phyloP scores from a whole-genome alignment of 139 green algal genomes.

The Deuterostichococcus epilithicus region DNA sequence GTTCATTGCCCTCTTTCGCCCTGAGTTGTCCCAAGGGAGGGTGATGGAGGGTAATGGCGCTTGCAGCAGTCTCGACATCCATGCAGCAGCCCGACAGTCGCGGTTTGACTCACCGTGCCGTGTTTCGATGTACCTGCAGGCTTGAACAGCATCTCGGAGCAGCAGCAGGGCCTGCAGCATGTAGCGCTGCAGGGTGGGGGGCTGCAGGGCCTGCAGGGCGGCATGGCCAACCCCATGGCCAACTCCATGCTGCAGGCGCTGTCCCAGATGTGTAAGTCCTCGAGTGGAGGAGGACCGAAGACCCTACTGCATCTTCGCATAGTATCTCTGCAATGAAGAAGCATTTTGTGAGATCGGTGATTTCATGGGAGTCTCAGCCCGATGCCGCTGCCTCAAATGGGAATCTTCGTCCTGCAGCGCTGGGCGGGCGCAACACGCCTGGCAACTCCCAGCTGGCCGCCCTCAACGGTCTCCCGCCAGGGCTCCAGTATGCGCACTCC shows the following conservation, averaged over 20 bases:
- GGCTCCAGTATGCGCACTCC: background rate
- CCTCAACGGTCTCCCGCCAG: background rate
- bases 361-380: too few species aligned
- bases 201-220: background rate
- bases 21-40: too few species aligned
- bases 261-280: constrained; percentile 39
- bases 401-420: background rate
- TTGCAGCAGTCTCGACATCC: constrained; percentile 1
- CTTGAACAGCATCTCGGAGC: constrained; percentile 65
- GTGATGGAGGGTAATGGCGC: background rate
- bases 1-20: too few species aligned
- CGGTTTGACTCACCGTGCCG: too few species aligned
- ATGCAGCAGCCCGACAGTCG: background rate
- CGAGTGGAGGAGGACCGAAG: too few species aligned
- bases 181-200: background rate
- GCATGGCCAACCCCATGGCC: constrained; percentile 14
- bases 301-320: too few species aligned
- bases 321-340: too few species aligned
- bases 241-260: constrained; percentile 44
- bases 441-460: background rate
- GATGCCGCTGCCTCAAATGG: too few species aligned
- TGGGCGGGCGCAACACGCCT: background rate
- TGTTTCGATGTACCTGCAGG: constrained; percentile 28
- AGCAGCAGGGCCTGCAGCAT: constrained; percentile 14
- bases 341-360: too few species aligned